A percentile compares a stretch with the other conserved stretches of the same genome.
phyloP scores from a whole-genome alignment of 2,329 filamentous ascomycete species.

The Blastomyces gilchristii region DNA sequence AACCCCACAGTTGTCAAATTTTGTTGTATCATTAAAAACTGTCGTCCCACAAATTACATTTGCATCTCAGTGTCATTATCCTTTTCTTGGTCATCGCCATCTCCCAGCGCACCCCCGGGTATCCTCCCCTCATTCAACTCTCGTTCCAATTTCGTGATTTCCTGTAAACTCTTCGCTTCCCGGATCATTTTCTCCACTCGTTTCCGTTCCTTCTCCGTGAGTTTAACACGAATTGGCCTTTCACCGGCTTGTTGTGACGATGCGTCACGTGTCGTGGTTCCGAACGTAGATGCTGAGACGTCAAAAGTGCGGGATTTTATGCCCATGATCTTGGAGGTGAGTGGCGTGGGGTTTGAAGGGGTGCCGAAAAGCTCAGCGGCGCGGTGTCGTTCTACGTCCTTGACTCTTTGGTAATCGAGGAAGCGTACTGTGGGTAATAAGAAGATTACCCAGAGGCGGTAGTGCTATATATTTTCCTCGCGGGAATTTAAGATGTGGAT shows the following conservation, averaged over 20 bases:
- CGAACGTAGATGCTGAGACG: constrained; percentile 34
- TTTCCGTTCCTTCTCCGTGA: constrained; percentile 82
- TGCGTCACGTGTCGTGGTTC: constrained; percentile 30
- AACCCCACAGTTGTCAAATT: background rate
- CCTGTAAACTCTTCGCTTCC: constrained; percentile 77
- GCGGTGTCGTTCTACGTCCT: constrained; percentile 66
- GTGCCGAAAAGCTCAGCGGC: constrained; percentile 79
- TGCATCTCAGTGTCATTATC: constrained; percentile 23
- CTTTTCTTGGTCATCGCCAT: constrained; percentile 19
- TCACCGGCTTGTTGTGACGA: constrained; percentile 34
- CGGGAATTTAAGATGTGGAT: background rate
- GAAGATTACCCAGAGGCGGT: constrained; percentile 87
- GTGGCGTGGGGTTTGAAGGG: constrained; percentile 56
- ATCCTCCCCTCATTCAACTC: constrained; percentile 81
- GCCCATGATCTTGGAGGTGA: constrained; percentile 76
- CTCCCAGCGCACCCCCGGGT: constrained; percentile 50
- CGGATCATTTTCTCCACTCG: constrained; percentile 76
- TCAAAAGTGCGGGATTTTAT: constrained; percentile 71
- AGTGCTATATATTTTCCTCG: constrained; percentile 50
- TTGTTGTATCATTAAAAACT: constrained; percentile 8
- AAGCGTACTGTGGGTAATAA: constrained; percentile 75
- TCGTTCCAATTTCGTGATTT: constrained; percentile 84
- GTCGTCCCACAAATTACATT: constrained; percentile 24
- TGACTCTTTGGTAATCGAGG: constrained; percentile 86
- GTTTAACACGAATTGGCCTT: constrained; percentile 66